phyloP scores from a whole-genome alignment of 108 stramenopile genomes.

The Nitzschia putrida region DNA sequence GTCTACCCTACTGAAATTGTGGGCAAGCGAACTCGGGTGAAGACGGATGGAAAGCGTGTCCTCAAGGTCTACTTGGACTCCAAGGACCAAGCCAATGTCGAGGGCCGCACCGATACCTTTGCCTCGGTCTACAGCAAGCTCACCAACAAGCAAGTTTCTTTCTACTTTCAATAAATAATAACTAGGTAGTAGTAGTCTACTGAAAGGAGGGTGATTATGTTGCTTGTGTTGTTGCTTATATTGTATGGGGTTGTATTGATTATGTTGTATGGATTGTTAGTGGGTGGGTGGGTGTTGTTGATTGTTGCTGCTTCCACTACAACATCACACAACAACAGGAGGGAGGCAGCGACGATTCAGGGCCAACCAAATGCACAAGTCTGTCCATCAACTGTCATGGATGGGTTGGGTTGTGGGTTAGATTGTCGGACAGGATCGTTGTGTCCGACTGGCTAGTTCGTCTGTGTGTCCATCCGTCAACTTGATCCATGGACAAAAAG shows the following conservation, averaged over 20 bases:
- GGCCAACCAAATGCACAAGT: too few relatives aligned
- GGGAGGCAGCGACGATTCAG: too few relatives aligned
- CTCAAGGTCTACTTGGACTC: conserved; percentile 95
- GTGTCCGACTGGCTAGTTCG: too few relatives aligned
- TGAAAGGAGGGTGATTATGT: not conserved
- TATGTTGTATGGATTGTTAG: too few relatives aligned
- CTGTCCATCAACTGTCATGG: too few relatives aligned
- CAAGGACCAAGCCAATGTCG: conserved; percentile 97
- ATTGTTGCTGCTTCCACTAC: too few relatives aligned
- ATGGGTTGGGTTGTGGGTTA: too few relatives aligned
- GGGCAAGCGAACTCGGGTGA: conserved; percentile 98
- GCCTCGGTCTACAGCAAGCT: conserved; percentile 97
- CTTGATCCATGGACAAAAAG: too few relatives aligned
- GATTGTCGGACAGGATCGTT: too few relatives aligned
- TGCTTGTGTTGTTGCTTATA: not conserved
- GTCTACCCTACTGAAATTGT: conserved; percentile 99
- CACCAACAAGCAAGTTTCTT: conserved; percentile 97
- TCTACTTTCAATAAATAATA: conserved; percentile 71
- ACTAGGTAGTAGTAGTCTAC: not conserved
- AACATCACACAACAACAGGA: too few relatives aligned
- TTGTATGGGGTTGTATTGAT: not conserved
- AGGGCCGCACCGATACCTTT: conserved; percentile 95
- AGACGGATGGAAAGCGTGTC: conserved; percentile 95
- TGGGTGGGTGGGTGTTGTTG: too few relatives aligned
- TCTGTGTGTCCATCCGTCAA: too few relatives aligned